A percentile compares a stretch with the other conserved stretches of the same genome.
phyloP scores from a whole-genome alignment of 345 rosid genomes.

The Theobroma cacao region DNA sequence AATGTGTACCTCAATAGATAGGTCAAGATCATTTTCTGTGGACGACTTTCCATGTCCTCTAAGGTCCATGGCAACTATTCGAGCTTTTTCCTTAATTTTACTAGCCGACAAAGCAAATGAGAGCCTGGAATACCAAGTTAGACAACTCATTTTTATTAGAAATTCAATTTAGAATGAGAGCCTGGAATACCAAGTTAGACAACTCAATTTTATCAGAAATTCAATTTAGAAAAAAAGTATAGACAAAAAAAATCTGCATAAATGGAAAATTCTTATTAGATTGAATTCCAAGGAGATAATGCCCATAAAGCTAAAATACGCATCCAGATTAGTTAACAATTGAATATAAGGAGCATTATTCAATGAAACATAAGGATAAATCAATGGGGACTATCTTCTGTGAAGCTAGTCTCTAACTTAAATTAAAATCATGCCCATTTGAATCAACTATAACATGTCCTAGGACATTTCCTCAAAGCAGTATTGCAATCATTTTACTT shows the following conservation, averaged over 20 bases:
- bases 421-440: neutral
- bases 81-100: conserved; percentile 85
- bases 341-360: neutral
- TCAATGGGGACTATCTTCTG: neutral
- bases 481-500: neutral
- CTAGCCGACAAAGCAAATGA: conserved; percentile 77
- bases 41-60: conserved; percentile 93
- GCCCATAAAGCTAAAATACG: neutral
- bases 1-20: conserved; percentile 72
- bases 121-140: conserved; percentile 47
- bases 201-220: neutral
- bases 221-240: conserved; percentile 8
- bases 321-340: neutral
- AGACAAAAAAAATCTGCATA: neutral
- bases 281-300: neutral
- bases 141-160: neutral
- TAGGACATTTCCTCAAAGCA: neutral
- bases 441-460: neutral
- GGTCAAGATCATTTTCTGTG: conserved; percentile 75
- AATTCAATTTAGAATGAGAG: conserved; percentile 45
- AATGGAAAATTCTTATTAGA: neutral
- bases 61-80: conserved; percentile 85
- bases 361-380: neutral
- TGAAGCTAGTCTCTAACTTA: neutral
- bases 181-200: conserved; percentile 35